A percentile compares a stretch with the other conserved stretches of the same genome.
Conservation (phyloP, 2,329 filamentous ascomycete genomes). For the Paradendryphiella salina region DNA sequence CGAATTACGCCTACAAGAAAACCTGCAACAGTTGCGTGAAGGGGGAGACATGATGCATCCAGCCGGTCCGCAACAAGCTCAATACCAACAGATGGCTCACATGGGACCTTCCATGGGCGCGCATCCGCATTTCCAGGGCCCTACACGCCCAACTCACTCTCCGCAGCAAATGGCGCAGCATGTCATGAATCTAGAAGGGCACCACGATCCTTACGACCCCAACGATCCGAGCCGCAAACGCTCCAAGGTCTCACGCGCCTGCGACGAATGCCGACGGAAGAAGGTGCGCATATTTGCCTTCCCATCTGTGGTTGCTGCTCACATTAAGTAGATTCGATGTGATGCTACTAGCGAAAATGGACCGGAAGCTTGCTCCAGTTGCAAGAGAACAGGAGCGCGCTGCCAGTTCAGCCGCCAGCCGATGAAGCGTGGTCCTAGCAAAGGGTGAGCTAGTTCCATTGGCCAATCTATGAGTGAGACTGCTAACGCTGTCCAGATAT, state of each 20-base stretch:
- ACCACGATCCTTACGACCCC: conserved; percentile 41
- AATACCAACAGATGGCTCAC: conserved; percentile 34
- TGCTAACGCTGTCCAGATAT: conserved; percentile 36
- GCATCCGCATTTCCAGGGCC: conserved; percentile 44
- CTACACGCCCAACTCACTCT: conserved; percentile 42
- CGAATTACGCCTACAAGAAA: conserved; percentile 42
- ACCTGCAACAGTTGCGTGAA: conserved; percentile 42
- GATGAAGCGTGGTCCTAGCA: conserved; percentile 49
- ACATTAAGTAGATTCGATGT: conserved; percentile 43
- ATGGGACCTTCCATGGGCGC: conserved; percentile 35
- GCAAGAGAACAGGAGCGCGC: conserved; percentile 46
- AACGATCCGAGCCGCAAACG: conserved; percentile 45
- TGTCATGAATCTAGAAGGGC: conserved; percentile 45
- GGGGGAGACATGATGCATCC: conserved; percentile 40
- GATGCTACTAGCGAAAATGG: conserved; percentile 48
- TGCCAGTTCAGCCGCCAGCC: conserved; percentile 49
- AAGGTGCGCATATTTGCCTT: conserved; percentile 36
- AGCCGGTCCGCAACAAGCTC: conserved; percentile 31
- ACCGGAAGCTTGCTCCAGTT: conserved; percentile 47
- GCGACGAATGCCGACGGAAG: conserved; percentile 49
- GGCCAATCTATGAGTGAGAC: background rate
- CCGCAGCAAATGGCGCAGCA: conserved; percentile 48
- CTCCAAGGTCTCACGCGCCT: conserved; percentile 49
- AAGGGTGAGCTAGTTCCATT: conserved; percentile 36
- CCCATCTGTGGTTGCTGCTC: conserved; percentile 11